Evolutionary conservation across 805 yeast genomes (phyloP), one percentile per base, ranked within the genome.

Genomic region (Wickerhamiella sorbophila): DNA sequence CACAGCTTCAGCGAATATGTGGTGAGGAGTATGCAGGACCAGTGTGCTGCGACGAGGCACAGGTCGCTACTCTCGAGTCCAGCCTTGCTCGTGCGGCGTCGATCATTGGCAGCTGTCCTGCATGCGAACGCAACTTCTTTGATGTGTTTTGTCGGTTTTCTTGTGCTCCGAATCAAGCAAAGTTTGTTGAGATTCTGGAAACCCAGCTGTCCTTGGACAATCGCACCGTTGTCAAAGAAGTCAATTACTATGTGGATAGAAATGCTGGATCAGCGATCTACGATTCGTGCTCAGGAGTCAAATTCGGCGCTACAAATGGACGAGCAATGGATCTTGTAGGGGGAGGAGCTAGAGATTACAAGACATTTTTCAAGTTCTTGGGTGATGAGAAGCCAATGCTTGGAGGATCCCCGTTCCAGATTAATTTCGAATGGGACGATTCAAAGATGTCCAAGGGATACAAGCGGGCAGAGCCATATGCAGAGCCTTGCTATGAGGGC

Each of bases 341-440:
- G 5, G 98, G 98, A n/a, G 97, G 97, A 1, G 96, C 97, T 2
- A 70, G 67, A 42, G 73, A 77, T 51, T 82, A 74, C 58, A 52
- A 65, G 26, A 74, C 75, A 42, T 88, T 88, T 56, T 64, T 88
- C 50, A 81, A 86, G 61, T 91, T 88, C 55, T 61, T 91, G 40
- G 97, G 97, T 10, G 97, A 88, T 57, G 93, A 85, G 52, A 87
- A 88, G 58, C 97, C 97, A 0, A 50, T 84, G 52, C 65, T 88
- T 3, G 96, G 97, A 1, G 98, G 98, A 0, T 84, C 95, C 0
- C 96, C 96, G 0, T 85, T 88, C 57, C 97, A 88, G 58, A 87
- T 88, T 47, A 79, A 86, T 56, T 86, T 75, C 58, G 61, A 65
- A 2, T 83, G 75, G 63, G 63, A 64, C 21, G 45, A 66, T 12